phyloP scores from a whole-genome alignment of 306 rosid genomes.

The Gastrolobium villosum region DNA sequence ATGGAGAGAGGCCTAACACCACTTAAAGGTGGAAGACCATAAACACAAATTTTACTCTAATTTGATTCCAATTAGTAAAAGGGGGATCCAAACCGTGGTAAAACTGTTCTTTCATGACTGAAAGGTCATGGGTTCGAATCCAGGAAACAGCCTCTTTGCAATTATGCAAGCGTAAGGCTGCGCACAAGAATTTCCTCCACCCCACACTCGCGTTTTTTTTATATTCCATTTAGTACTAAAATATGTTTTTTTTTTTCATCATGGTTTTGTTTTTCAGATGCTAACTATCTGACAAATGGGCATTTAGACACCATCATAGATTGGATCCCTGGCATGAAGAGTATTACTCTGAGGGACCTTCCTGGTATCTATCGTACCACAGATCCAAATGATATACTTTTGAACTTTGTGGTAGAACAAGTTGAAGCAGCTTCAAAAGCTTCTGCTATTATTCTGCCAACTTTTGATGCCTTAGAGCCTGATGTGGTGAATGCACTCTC shows the following conservation, averaged over 20 bases:
- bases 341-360: constrained; percentile 49
- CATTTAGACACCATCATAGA: constrained; percentile 51
- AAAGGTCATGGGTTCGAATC: no score
- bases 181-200: no score
- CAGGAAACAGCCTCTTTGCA: no score
- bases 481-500: constrained; percentile 49
- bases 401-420: constrained; percentile 47
- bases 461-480: constrained; percentile 54
- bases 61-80: neutral
- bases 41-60: neutral
- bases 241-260: neutral
- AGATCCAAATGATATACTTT: constrained; percentile 46
- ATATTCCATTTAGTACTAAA: neutral
- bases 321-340: constrained; percentile 60
- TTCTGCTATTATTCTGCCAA: constrained; percentile 53
- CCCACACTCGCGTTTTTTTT: no score
- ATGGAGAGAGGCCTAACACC: constrained; percentile 54
- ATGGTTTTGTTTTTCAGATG: constrained; percentile 47
- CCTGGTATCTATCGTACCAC: constrained; percentile 47
- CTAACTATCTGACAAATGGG: constrained; percentile 48
- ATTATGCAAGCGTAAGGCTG: no score
- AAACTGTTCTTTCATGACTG: no score
- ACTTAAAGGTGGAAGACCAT: constrained; percentile 41
- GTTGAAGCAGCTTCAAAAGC: constrained; percentile 49
- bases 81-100: no score